A percentile compares a stretch with the other conserved stretches of the same genome.
phyloP scores from a whole-genome alignment of 768 basidiomycete species.

The Psilocybe azurescens region DNA sequence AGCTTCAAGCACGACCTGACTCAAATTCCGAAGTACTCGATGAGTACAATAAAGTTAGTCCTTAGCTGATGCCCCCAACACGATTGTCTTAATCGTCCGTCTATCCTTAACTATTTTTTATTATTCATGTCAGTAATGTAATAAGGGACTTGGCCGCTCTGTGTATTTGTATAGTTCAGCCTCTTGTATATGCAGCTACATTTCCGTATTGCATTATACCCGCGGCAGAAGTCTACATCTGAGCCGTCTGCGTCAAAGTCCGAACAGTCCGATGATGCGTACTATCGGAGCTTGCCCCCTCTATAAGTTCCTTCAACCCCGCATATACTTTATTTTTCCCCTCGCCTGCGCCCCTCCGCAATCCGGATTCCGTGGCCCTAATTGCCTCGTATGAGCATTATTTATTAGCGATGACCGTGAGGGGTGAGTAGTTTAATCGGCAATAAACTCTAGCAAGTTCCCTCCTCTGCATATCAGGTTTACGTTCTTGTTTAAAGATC shows the following conservation, averaged over 20 bases:
- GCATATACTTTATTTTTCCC: not conserved
- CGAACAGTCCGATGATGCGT: not conserved
- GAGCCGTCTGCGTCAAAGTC: not conserved
- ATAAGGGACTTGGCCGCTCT: not conserved
- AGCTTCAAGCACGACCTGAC: constrained; percentile 19
- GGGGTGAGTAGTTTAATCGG: not conserved
- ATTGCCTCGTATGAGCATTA: not conserved
- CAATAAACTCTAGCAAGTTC: no score
- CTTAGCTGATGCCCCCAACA: not conserved
- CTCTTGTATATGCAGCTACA: not conserved
- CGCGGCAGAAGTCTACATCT: not conserved
- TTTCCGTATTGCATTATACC: not conserved
- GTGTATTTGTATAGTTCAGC: not conserved
- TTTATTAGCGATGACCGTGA: not conserved
- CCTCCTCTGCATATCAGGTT: no score
- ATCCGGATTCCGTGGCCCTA: not conserved
- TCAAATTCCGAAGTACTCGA: constrained; percentile 19
- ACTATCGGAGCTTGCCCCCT: no score
- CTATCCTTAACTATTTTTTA: constrained; percentile 2
- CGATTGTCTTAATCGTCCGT: not conserved
- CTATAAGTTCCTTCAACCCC: not conserved
- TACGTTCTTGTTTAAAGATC: no score
- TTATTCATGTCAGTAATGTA: not conserved
- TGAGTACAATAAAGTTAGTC: constrained; percentile 5
- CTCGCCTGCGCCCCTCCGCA: not conserved